Evolutionary conservation across 208 protist genomes (phyloP), one percentile per base, ranked within the genome.

Genomic region (Trypanosoma vivax): DNA sequence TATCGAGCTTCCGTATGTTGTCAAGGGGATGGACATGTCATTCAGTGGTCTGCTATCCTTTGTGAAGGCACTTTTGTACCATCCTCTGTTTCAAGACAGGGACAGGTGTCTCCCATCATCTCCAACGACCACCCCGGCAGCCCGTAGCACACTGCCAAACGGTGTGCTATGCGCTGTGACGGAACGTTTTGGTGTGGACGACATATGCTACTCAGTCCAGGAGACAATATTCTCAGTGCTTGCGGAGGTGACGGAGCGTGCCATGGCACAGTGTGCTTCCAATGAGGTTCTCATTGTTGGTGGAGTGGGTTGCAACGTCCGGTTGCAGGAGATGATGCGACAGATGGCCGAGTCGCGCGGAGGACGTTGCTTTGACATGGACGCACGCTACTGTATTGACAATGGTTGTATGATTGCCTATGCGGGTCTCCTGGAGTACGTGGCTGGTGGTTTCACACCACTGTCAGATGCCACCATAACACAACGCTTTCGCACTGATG

Each of bases 321-420:
- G 96, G 2, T 75, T 99, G 34, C 97, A 99, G 65, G 73, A 96
- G 46, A 99, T 99, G 96, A 97, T 98, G 82, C 68, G 71, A 45
- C 28, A 66, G 28, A 98, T 98, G 96, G 88, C 87, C 0, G 52
- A 43, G 21, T 79, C 98, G 65, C 75, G 95, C 30, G 87, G 83
- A 10, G 94, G 93, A 14, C 78, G 60, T 24, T 86, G 90, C 42
- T 92, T 88, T 60, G 90, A 86, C 48, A 98, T 98, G 77, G 96
- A 99, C 56, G 86, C 97, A 23, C 70, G 97, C 5, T 99, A 99
- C 78, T 99, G 97, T 59, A 99, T 99, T 61, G 98, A 99, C 76
- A 99, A 99, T 70, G 98, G 98, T 1, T 98, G 97, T 41, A 99
- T 99, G 98, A 99, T 99, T 64, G 98, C 97, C 2, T 99, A 97